phyloP scores from a whole-genome alignment of 1,284 basidiomycete species.

The Marasmius sp. region DNA sequence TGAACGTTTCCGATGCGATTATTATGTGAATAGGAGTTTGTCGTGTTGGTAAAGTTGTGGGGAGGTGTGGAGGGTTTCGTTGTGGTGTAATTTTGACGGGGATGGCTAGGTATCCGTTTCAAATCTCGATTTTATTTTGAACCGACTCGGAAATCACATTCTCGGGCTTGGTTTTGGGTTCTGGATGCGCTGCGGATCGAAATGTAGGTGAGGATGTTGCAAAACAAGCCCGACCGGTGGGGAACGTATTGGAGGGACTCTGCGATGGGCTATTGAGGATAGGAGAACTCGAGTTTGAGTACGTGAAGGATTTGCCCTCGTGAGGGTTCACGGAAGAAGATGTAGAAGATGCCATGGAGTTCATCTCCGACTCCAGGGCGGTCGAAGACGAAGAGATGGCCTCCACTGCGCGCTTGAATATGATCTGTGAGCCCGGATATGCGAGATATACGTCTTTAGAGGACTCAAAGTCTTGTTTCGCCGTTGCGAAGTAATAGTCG shows the following conservation, averaged over 20 bases:
- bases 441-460: slow-evolving; percentile 51
- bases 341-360: slow-evolving; percentile 47
- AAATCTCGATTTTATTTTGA: too few species aligned
- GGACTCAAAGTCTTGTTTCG: slow-evolving; percentile 63
- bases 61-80: not conserved
- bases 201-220: too few species aligned
- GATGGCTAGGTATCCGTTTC: too few species aligned
- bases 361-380: slow-evolving; percentile 51
- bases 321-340: slow-evolving; percentile 42
- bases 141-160: too few species aligned
- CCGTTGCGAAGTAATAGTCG: slow-evolving; percentile 63
- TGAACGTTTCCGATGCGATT: not conserved
- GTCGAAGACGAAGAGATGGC: slow-evolving; percentile 42
- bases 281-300: slow-evolving; percentile 27
- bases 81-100: too few species aligned
- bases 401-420: slow-evolving; percentile 49
- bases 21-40: not conserved
- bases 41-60: not conserved
- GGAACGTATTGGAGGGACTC: slow-evolving; percentile 49
- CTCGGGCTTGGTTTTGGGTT: too few species aligned
- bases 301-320: slow-evolving; percentile 9
- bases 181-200: too few species aligned
- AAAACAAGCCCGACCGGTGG: slow-evolving; percentile 55
- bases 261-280: slow-evolving; percentile 49
- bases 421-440: slow-evolving; percentile 56